Evolutionary conservation across 768 basidiomycete species (phyloP).

Genomic region (Heimioporus sp.): DNA sequence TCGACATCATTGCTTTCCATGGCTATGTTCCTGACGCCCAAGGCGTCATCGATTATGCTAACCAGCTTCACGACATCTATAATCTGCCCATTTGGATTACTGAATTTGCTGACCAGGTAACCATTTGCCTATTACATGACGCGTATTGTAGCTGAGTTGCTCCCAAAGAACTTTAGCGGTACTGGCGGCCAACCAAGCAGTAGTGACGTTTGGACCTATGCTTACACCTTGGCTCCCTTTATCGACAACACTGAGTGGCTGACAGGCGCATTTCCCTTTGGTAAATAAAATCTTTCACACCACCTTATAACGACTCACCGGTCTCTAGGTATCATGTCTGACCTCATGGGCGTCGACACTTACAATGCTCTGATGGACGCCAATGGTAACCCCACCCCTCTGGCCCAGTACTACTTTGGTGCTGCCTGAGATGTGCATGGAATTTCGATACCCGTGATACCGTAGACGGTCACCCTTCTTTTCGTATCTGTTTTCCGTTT

Average conservation of each 20-base stretch:
- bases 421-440: no score
- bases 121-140: neutral
- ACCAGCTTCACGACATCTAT: constrained; percentile 44
- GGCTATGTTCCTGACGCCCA: constrained; percentile 56
- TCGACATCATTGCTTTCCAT: constrained; percentile 61
- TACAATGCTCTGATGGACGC: constrained; percentile 48
- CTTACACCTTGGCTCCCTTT: constrained; percentile 39
- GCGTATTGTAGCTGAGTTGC: neutral
- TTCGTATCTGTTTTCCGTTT: neutral
- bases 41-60: constrained; percentile 52
- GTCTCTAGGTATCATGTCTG: constrained; percentile 46
- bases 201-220: constrained; percentile 44
- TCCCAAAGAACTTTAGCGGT: constrained; percentile 51
- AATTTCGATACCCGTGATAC: constrained; percentile 17
- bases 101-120: constrained; percentile 70
- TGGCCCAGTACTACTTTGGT: constrained; percentile 51
- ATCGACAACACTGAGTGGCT: constrained; percentile 41
- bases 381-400: constrained; percentile 44
- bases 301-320: constrained; percentile 3
- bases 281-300: constrained; percentile 37
- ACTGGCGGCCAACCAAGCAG: constrained; percentile 34
- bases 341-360: constrained; percentile 52
- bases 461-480: constrained; percentile 5
- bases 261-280: constrained; percentile 52
- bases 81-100: constrained; percentile 49